Percentiles rank a stretch among this genome's conserved stretches.
These are phyloP conservation scores for Tetradesmus obliquus DNA, from an alignment of 139 green algal genomes.

Conservation along the genomic window DNA sequence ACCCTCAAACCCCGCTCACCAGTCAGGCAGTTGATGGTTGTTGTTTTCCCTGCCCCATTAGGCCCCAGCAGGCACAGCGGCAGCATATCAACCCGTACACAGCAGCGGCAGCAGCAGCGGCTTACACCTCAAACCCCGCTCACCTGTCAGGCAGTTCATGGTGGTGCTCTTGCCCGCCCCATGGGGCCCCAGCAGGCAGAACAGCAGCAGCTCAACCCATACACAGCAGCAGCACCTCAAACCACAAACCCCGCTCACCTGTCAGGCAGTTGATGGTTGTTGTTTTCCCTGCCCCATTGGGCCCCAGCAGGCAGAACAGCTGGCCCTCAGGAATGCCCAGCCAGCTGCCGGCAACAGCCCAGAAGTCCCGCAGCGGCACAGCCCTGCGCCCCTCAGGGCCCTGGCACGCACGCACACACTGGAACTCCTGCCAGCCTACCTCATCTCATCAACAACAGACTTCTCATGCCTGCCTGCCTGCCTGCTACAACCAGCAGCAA, in stretches of 20 bases:
- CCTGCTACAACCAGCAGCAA: too few species aligned
- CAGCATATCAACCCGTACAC: too few species aligned
- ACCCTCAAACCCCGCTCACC: conserved; percentile 38
- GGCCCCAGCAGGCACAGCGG: conserved; percentile 78
- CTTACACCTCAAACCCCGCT: background rate
- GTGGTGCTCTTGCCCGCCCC: conserved; percentile 86
- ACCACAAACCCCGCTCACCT: conserved; percentile 37
- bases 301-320: conserved; percentile 88
- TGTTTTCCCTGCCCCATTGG: conserved; percentile 84
- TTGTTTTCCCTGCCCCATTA: conserved; percentile 86
- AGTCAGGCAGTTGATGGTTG: conserved; percentile 93
- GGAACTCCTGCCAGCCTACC: conserved; percentile 78
- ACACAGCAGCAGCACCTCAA: background rate
- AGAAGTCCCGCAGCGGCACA: conserved; percentile 63
- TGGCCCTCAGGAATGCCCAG: conserved; percentile 80
- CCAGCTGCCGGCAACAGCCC: conserved; percentile 87
- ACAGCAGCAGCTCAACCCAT: conserved; percentile 55
- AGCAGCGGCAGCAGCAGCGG: too few species aligned
- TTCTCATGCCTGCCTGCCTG: too few species aligned
- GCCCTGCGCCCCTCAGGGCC: background rate
- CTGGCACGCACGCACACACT: background rate
- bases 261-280: conserved; percentile 95
- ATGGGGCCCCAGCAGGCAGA: conserved; percentile 68
- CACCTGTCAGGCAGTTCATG: conserved; percentile 88
- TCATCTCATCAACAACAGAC: too few species aligned